phyloP scores from a whole-genome alignment of 768 basidiomycete species.

The Leccinum pellstonianum region DNA sequence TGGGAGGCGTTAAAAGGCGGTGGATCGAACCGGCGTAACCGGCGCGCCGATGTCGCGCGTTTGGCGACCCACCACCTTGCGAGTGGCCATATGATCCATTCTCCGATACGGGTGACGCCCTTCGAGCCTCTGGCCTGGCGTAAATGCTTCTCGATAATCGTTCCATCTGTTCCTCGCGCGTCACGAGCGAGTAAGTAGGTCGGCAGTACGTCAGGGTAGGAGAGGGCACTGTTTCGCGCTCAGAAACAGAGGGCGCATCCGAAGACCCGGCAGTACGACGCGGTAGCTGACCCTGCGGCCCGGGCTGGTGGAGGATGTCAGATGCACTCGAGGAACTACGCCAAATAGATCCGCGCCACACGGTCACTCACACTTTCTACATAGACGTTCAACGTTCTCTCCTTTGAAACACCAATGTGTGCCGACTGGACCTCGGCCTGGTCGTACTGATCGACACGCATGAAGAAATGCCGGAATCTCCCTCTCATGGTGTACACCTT shows the following conservation, averaged over 20 bases:
- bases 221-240: constrained; percentile 13
- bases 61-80: constrained; percentile 10
- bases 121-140: constrained; percentile 6
- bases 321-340: background rate
- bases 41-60: background rate
- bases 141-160: constrained; percentile 26
- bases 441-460: constrained; percentile 56
- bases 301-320: constrained; percentile 22
- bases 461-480: constrained; percentile 65
- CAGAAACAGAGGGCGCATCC: constrained; percentile 23
- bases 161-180: constrained; percentile 31
- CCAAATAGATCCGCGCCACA: background rate
- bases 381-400: constrained; percentile 55
- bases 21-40: background rate
- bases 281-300: constrained; percentile 28
- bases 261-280: constrained; percentile 15
- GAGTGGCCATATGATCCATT: constrained; percentile 20
- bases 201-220: constrained; percentile 1
- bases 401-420: constrained; percentile 54
- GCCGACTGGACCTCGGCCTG: constrained; percentile 49
- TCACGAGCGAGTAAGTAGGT: constrained; percentile 13
- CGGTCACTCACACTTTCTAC: constrained; percentile 56
- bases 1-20: constrained; percentile 22
- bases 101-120: constrained; percentile 19
- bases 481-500: constrained; percentile 66